Conservation (phyloP, 176 grass and related monocot genomes). For the Pontederia paniculata region DNA sequence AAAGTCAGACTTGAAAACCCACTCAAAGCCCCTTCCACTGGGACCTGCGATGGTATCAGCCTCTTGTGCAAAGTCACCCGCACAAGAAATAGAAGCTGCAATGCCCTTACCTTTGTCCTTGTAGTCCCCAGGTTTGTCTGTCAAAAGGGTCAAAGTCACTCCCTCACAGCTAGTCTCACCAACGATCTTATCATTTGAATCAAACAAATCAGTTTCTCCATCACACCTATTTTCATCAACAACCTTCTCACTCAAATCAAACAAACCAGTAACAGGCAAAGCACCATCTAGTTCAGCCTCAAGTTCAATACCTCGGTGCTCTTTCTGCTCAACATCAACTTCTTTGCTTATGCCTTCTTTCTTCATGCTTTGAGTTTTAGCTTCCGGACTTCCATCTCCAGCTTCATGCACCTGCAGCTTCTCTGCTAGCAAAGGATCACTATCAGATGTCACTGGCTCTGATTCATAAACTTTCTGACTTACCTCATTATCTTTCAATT, state of each 20-base stretch:
- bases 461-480: slow-evolving; percentile 10
- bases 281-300: slow-evolving; percentile 10
- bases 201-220: slow-evolving; percentile 15
- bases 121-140: slow-evolving; percentile 25
- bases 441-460: slow-evolving; percentile 2
- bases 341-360: neutral
- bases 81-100: slow-evolving; percentile 35
- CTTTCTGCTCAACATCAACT: slow-evolving; percentile 11
- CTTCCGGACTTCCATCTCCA: neutral
- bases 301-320: slow-evolving; percentile 20
- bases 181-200: slow-evolving; percentile 20
- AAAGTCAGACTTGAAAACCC: slow-evolving; percentile 30
- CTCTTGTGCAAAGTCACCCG: slow-evolving; percentile 10
- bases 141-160: slow-evolving; percentile 26
- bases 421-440: neutral
- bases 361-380: neutral
- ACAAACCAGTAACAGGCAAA: neutral
- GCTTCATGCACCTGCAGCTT: neutral
- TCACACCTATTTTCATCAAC: slow-evolving; percentile 20
- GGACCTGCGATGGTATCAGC: slow-evolving; percentile 18
- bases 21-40: slow-evolving; percentile 40
- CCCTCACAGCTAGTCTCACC: slow-evolving; percentile 28
- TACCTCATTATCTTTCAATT: slow-evolving; percentile 1
- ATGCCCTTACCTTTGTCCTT: slow-evolving; percentile 62
- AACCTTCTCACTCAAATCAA: slow-evolving; percentile 14